These are phyloP conservation scores for Vicia sativa DNA, from an alignment of 306 rosid species.

Conservation along the genomic window DNA sequence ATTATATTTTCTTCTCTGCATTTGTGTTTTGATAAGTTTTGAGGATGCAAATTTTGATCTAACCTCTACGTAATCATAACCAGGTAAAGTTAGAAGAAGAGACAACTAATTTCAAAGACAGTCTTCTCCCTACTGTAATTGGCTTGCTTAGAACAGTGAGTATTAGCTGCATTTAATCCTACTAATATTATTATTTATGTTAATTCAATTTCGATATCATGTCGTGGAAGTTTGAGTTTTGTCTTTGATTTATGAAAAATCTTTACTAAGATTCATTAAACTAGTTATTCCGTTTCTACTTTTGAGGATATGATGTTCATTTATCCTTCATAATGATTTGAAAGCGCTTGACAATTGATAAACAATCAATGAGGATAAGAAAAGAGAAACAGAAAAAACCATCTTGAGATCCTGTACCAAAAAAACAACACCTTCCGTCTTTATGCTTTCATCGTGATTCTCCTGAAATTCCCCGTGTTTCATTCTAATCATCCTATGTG, in stretches of 20 bases:
- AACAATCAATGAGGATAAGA: constrained; percentile 7
- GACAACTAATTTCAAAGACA: constrained; percentile 65
- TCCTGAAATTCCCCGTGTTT: constrained; percentile 21
- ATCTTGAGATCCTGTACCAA: constrained; percentile 12
- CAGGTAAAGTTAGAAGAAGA: constrained; percentile 88
- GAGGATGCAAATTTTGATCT: constrained; percentile 40
- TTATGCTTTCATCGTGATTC: constrained; percentile 24
- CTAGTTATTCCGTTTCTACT: constrained; percentile 29
- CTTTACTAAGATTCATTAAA: constrained; percentile 21
- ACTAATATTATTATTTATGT: constrained; percentile 18
- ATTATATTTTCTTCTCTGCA: constrained; percentile 8
- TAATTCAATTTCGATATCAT: constrained; percentile 20
- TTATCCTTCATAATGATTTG: constrained; percentile 5
- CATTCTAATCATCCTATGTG: constrained; percentile 1
- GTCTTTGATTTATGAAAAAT: constrained; percentile 23
- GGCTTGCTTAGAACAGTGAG: constrained; percentile 99
- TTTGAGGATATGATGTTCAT: constrained; percentile 32
- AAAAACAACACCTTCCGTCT: constrained; percentile 19
- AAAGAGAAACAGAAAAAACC: constrained; percentile 1
- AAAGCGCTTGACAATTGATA: constrained; percentile 10
- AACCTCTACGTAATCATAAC: constrained; percentile 39
- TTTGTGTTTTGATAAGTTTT: constrained; percentile 22
- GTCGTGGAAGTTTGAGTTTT: constrained; percentile 33
- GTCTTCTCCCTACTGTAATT: constrained; percentile 87
- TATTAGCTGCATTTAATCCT: constrained; percentile 33